Base-by-base conservation (phyloP, 306 rosid species). In the Ormosia semicastrata region DNA sequence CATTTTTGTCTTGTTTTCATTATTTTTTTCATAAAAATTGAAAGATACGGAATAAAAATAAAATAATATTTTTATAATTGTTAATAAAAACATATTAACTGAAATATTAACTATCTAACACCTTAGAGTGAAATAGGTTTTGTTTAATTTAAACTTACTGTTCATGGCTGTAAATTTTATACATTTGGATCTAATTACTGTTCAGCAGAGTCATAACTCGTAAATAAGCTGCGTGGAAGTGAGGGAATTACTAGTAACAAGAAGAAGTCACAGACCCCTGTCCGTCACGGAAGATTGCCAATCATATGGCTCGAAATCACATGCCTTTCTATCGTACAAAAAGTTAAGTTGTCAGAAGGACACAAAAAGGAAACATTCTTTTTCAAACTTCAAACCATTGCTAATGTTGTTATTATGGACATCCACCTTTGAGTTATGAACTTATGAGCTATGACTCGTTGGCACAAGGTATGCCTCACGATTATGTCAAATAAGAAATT, bases 221-320 rank as follows among this genome's bases (percentile, higher is more conserved):
- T 47, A 34, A 10, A 13, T 65, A 11, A 52, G 66, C 10, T 41
- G 30, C 81, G 56, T 75, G 71, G 39, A 66, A 66, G 37, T 3
- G 39, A 67, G 81, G 81, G 65, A 75, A 67, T 79, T 58, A 36
- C 14, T 24, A 6, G 24, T 36, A 78, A 41, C 47, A 56, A 56
- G 34, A 68, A 44, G 59, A 65, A 54, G 79, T 54, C 66, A 73
- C 18, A 66, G 52, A 40, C 17, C 30, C 50, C 67, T 37, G 44
- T 53, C 3, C 37, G 13, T 37, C 56, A 76, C 58, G 49, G 77
- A 78, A 44, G 64, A 32, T 10, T 71, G 32, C 33, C 71, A 71
- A 70, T 80, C 65, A 83, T 71, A 77, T 8, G 86, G 39, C 71
- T 37, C 18, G 17, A 50, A 40, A 84, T 79, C 84, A 66, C 84